phyloP scores from a whole-genome alignment of 192 early-diverging fungal species.

The Coemansia sp. region DNA sequence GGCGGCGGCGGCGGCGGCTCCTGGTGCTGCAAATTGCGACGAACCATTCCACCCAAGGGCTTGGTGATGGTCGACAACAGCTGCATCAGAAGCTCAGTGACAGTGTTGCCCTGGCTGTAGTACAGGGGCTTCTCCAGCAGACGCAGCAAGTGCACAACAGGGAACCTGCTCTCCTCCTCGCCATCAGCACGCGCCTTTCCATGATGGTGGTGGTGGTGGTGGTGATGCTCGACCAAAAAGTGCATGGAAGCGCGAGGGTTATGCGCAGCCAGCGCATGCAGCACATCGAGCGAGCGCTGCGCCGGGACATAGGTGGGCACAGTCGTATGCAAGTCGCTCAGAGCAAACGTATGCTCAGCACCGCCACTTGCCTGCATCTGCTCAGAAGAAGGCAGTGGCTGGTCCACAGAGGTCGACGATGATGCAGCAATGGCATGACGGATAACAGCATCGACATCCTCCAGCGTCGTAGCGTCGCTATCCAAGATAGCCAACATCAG shows the following conservation, averaged over 20 bases:
- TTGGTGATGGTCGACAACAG: conserved; percentile 77
- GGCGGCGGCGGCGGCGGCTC: not conserved
- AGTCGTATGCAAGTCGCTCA: conserved; percentile 51
- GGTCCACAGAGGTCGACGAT: not conserved
- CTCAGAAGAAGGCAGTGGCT: conserved; percentile 8
- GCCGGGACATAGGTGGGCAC: conserved; percentile 85
- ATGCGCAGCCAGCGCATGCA: conserved; percentile 72
- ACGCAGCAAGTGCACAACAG: conserved; percentile 70
- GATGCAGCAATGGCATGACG: conserved; percentile 19
- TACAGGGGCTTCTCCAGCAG: conserved; percentile 83
- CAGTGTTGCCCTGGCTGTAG: conserved; percentile 62
- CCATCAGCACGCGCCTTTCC: conserved; percentile 59
- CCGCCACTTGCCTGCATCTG: conserved; percentile 6
- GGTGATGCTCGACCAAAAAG: conserved; percentile 57
- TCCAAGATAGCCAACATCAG: conserved; percentile 82
- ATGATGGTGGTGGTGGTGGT: conserved; percentile 6
- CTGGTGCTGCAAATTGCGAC: conserved; percentile 44
- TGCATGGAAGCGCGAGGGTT: conserved; percentile 71
- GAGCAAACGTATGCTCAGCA: conserved; percentile 43
- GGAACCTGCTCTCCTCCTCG: conserved; percentile 62
- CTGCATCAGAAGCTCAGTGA: conserved; percentile 89
- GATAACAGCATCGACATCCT: conserved; percentile 33
- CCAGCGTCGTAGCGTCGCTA: conserved; percentile 55
- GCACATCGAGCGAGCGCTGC: conserved; percentile 81
- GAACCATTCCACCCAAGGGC: conserved; percentile 64